Evolutionary conservation across 306 rosid genomes (phyloP).

Genomic region (Fragaria vesca): DNA sequence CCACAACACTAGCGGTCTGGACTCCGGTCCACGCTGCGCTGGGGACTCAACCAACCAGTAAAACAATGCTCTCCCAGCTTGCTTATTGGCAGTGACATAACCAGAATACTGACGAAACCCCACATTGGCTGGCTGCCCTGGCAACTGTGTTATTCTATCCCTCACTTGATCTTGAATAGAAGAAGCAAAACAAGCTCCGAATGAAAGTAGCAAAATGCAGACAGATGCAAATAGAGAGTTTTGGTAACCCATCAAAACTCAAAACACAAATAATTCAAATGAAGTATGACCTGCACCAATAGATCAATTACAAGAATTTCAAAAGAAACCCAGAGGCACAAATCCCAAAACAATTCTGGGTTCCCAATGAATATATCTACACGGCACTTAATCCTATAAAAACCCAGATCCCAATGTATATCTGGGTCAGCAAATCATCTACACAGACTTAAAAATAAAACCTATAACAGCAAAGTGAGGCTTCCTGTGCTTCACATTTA

Average conservation of each 20-base stretch:
- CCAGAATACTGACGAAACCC: slow-evolving; percentile 86
- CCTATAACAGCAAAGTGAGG: neutral
- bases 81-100: slow-evolving; percentile 75
- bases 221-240: slow-evolving; percentile 29
- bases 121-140: slow-evolving; percentile 79
- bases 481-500: slow-evolving; percentile 1
- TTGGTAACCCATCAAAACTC: slow-evolving; percentile 43
- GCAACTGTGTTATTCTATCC: slow-evolving; percentile 64
- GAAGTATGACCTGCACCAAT: neutral
- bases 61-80: slow-evolving; percentile 81
- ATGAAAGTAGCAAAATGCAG: slow-evolving; percentile 40
- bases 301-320: neutral
- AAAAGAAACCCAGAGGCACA: slow-evolving; percentile 24
- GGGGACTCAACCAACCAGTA: slow-evolving; percentile 93
- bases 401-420: slow-evolving; percentile 23
- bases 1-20: slow-evolving; percentile 92
- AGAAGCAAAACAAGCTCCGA: slow-evolving; percentile 48
- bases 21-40: slow-evolving; percentile 42
- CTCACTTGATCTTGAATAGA: slow-evolving; percentile 55
- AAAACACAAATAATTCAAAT: slow-evolving; percentile 8
- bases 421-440: slow-evolving; percentile 14
- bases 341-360: slow-evolving; percentile 32
- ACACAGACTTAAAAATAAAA: neutral
- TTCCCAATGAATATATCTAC: slow-evolving; percentile 17
- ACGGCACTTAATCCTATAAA: neutral